Evolutionary conservation across 139 green algal genomes (phyloP), one percentile per base, ranked within the genome.

Genomic region (Closterium sp.): DNA sequence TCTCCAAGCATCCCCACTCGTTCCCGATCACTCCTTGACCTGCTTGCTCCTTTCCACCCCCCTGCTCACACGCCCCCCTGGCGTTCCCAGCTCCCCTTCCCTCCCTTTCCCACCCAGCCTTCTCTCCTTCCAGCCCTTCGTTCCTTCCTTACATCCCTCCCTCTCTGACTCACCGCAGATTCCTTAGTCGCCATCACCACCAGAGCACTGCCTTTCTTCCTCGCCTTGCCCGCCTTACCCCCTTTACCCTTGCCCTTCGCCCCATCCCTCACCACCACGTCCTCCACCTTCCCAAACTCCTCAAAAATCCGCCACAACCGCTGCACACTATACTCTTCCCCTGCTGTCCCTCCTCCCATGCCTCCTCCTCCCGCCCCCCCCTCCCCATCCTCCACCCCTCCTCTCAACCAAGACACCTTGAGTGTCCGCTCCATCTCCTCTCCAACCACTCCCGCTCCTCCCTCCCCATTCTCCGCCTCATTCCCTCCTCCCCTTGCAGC

Each of bases 401-500:
- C 31, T 84, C 27, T 79, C 9, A 42, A 89, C 96, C 96, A 97
- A 1, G 92, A 94, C 5, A 96, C 95, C 94, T 97, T 97, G 6
- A 97, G 86, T 0, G 96, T 97, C 19, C 96, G 87, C 22, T 27
- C 88, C 29, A 92, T 85, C 30, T 93, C 86, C 38, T 89, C 89
- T 13, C 34, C 22, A 32, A n/a, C 29, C n/a, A 31, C 31, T 19
- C 27, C 70, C 7, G 31, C 89, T 50, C n/a, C 89, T 24, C 19
- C 85, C 21, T 27, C 9, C 70, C 73, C n/a, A 32, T 27, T 34
- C 89, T 70, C n/a, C 29, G 10, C 85, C 85, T 10, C 85, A 9
- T 31, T 70, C 89, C 10, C 89, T 38, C 28, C 38, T 11, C 89
- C 31, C 31, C 29, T 62, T 0, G 31, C 38, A 22, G 30, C 73